Base-by-base conservation (phyloP, 139 green algal genomes). In the Raphidocelis subcapitata region DNA sequence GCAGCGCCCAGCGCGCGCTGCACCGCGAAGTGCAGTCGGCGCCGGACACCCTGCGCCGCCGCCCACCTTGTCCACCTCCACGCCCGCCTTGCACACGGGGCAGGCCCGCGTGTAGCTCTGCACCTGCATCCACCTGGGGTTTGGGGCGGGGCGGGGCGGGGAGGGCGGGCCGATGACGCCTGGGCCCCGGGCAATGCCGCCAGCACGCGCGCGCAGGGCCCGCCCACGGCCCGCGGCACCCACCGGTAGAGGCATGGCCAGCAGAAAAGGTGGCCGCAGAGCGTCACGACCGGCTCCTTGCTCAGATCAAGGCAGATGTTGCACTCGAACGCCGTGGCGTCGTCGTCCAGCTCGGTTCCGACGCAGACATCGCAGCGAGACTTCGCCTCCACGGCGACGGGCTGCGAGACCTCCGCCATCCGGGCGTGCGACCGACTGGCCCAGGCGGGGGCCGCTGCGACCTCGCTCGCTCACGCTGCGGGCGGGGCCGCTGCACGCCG, bases 241-340 rank as follows among this genome's bases (percentile, higher is more conserved):
- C 46, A 93, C 85, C 88, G 79, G 71, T 94, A 98, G 5, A 98
- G 73, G 84, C 94, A 98, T 0, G 89, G 85, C 94, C 94, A 98
- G 82, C 94, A 98, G 76, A 93, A 98, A 1, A 98, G 82, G 75
- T 98, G 94, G 3, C 94, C 94, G 75, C 94, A 98, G 1, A 96
- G 81, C 28, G 94, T 98, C 18, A 98, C 92, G 8, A 98, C 89
- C 4, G 94, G 94, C 54, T 98, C 90, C 37, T 88, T 85, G 0
- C 92, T 89, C 2, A 96, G 51, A 36, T 98, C 95, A 36, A 98
- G 81, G 76, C 94, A 98, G n/a, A 98, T 94, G 77, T 98, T 98
- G 85, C 94, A 98, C 72, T 92, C 88, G 46, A 97, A 98, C 12
- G 81, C 67, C n/a, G n/a, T n/a, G n/a, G n/a, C n/a, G n/a, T n/a